A percentile compares a stretch with the other conserved stretches of the same genome.
Evolutionary conservation across 441 rosid genomes (phyloP).

Genomic region (Syzygium syzygioides): DNA sequence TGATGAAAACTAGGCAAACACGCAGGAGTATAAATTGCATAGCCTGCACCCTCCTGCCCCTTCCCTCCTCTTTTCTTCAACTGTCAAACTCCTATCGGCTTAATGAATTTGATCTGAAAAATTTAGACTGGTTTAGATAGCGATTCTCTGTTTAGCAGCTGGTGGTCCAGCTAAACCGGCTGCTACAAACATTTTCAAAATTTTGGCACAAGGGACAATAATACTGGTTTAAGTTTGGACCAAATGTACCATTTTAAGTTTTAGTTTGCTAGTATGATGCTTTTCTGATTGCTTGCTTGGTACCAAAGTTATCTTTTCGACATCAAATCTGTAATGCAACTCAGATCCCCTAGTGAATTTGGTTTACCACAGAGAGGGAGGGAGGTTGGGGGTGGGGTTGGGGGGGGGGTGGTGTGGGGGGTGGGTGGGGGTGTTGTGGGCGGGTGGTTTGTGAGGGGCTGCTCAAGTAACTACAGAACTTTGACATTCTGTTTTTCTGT

Average conservation of each 20-base stretch:
- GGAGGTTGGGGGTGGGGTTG: background rate
- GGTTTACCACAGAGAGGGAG: background rate
- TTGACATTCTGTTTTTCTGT: background rate
- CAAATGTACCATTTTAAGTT: background rate
- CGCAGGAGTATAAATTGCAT: background rate
- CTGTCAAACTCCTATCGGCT: background rate
- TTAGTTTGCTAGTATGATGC: background rate
- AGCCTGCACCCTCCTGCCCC: background rate
- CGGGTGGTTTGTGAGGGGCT: background rate
- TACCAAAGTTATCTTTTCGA: background rate
- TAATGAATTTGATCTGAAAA: background rate
- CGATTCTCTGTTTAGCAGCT: background rate
- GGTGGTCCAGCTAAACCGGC: background rate
- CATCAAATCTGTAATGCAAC: background rate
- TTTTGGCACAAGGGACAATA: background rate
- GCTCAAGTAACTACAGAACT: background rate
- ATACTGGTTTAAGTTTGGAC: background rate
- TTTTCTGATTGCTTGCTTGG: background rate
- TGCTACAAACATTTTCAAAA: background rate
- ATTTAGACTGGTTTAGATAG: background rate
- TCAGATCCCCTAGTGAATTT: background rate
- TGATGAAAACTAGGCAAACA: background rate
- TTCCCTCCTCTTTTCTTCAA: background rate
- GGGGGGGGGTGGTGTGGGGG: background rate
- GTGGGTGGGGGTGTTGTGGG: background rate